A percentile compares a stretch with the other conserved stretches of the same genome.
Conservation (phyloP, 768 basidiomycete species). For the Daedalea quercina region DNA sequence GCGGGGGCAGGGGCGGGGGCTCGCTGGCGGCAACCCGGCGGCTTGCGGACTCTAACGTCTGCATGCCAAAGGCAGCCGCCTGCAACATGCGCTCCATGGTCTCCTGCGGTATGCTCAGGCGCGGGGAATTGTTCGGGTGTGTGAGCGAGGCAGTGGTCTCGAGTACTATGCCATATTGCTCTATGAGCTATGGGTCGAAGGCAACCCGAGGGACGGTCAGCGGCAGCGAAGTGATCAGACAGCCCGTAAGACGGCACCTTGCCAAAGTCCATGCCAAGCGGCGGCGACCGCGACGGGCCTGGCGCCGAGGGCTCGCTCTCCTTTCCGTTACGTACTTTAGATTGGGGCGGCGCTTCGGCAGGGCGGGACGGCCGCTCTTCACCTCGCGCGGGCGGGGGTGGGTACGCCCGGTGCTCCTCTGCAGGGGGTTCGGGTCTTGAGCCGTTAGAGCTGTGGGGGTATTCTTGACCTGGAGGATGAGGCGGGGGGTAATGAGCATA, state of each 20-base stretch:
- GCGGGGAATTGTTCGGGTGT: conserved; percentile 17
- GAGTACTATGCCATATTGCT: conserved; percentile 38
- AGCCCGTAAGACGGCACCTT: conserved; percentile 26
- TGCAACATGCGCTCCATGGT: conserved; percentile 38
- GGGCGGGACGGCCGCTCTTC: conserved; percentile 16
- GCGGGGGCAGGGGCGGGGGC: conserved; percentile 12
- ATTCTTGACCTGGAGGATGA: conserved; percentile 10
- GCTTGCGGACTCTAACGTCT: conserved; percentile 36
- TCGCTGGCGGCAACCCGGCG: conserved; percentile 12
- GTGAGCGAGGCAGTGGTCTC: conserved; percentile 29
- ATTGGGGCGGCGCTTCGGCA: conserved; percentile 9
- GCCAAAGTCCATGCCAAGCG: conserved; percentile 31
- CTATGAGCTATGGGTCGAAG: conserved; percentile 28
- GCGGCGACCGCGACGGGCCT: conserved; percentile 25
- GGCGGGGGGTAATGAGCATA: conserved; percentile 28
- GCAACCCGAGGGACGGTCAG: neutral
- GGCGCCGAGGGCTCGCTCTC: conserved; percentile 8
- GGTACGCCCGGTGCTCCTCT: conserved; percentile 10
- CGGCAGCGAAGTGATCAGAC: neutral
- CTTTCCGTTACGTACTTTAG: conserved; percentile 12
- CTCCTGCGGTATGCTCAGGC: conserved; percentile 23
- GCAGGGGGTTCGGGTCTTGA: conserved; percentile 5
- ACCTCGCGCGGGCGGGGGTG: conserved; percentile 13
- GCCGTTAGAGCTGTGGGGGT: neutral
- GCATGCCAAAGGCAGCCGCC: conserved; percentile 33